Base-by-base conservation (phyloP, 768 basidiomycete genomes). In the Termitomyces sp. region DNA sequence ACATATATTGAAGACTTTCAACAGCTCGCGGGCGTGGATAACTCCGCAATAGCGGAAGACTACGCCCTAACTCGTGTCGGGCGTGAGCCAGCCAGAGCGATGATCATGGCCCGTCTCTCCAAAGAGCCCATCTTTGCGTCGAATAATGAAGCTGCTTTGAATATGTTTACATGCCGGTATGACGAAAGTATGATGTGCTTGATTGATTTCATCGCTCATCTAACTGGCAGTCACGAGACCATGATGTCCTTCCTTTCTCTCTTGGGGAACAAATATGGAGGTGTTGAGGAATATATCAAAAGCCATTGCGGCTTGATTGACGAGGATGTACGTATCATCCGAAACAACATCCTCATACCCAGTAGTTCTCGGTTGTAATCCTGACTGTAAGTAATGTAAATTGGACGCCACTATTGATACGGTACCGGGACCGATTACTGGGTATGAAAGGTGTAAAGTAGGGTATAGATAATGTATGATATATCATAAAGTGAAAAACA, bases 101-200 rank as follows among this genome's bases (percentile, higher is more conserved):
- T 77, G 75, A 81, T 92, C 40, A 82, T 91, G 75, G 70, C 75
- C 40, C 79, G 90, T 7, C 77, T 92, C 28, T 71, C 77, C 9
- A 84, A 84, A 62, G 86, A 89, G 56, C 88, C 90, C 0, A 58
- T 88, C 12, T 91, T 91, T 66, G 84, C 86, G 1, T 77, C 83
- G 6, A 86, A 90, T 61, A 82, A 78, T 41, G 81, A 88, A 54
- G 88, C 88, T 23, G 88, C 88, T 2, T 72, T 89, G n/a, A 91
- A 89, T 59, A 89, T 91, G 88, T 82, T 92, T 52, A 82, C 85
- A 4, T 91, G 88, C 62, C 80, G 86, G 89, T 88, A 65, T 52
- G 79, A 61, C 28, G 27, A 14, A 39, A 47, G 34, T 42, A 46
- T 53, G 30, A 25, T 42, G 37, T 43, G 45, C 54, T 32, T 17